Evolutionary conservation across 805 yeast species (phyloP).

Genomic region (Ogataea parapolymorpha): DNA sequence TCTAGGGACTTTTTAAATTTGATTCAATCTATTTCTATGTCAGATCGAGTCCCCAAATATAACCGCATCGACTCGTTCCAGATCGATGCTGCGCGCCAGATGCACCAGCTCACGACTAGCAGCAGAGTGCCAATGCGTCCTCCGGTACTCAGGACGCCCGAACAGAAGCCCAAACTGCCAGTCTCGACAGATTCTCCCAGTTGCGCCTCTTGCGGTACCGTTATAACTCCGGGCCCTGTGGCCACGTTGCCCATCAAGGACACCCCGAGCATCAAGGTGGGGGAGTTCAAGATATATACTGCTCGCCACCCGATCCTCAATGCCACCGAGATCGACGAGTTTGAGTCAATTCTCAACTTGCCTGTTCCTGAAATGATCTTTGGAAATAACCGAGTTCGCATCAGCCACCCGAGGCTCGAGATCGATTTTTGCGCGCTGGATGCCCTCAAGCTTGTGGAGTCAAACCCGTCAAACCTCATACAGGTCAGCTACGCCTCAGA

Average conservation of each 20-base stretch:
- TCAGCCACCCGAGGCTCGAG: conserved; percentile 27
- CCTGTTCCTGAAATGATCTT: conserved; percentile 98
- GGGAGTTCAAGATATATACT: conserved; percentile 75
- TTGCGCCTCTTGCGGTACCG: conserved; percentile 66
- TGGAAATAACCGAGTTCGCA: conserved; percentile 69
- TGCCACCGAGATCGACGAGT: conserved; percentile 66
- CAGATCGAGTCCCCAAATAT: conserved; percentile 5
- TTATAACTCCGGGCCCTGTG: conserved; percentile 74
- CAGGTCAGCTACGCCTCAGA: conserved; percentile 84
- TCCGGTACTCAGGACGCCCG: not conserved
- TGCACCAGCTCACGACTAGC: conserved; percentile 49
- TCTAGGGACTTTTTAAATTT: not conserved
- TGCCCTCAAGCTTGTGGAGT: conserved; percentile 58
- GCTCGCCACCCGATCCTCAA: conserved; percentile 73
- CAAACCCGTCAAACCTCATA: conserved; percentile 43
- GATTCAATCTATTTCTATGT: not conserved
- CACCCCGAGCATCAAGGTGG: conserved; percentile 64
- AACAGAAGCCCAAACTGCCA: conserved; percentile 22
- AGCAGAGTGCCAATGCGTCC: conserved; percentile 33
- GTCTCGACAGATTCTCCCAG: conserved; percentile 25
- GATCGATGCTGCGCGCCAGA: conserved; percentile 59
- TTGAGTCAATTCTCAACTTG: conserved; percentile 60
- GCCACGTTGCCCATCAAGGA: conserved; percentile 62
- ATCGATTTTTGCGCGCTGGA: conserved; percentile 74
- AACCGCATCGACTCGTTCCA: conserved; percentile 53